These are phyloP conservation scores for Colletotrichum kahawae DNA, from an alignment of 2,329 filamentous ascomycete species.

Conservation along the genomic window DNA sequence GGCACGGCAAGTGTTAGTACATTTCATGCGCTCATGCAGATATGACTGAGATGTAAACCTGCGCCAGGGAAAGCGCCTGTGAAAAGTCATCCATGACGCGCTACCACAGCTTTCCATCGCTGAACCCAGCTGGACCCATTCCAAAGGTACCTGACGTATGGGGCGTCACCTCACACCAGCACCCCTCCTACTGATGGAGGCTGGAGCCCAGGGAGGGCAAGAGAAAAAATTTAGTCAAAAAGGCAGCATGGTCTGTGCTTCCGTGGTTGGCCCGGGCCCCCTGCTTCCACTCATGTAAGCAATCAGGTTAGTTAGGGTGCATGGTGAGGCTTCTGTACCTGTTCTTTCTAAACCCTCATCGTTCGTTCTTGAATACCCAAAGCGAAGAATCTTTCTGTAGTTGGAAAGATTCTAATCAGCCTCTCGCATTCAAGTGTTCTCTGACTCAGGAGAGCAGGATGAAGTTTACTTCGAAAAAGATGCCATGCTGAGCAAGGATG, in stretches of 20 bases:
- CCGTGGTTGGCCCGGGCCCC: background rate
- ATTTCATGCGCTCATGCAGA: conserved; percentile 23
- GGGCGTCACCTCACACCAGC: background rate
- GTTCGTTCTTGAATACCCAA: background rate
- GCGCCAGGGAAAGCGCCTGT: conserved; percentile 26
- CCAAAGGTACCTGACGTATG: conserved; percentile 5
- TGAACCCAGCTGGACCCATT: conserved; percentile 20
- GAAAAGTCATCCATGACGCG: conserved; percentile 45
- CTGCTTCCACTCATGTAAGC: background rate
- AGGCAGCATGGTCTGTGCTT: conserved; percentile 2
- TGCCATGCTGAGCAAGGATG: background rate
- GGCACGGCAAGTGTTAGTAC: conserved; percentile 6
- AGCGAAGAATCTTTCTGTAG: background rate
- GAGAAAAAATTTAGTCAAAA: conserved; percentile 7
- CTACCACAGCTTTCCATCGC: conserved; percentile 25
- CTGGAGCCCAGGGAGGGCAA: background rate
- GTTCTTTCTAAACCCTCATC: background rate
- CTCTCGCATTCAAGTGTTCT: background rate
- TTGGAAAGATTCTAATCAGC: background rate
- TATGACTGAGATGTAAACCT: conserved; percentile 15
- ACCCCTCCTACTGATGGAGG: background rate
- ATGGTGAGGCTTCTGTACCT: background rate
- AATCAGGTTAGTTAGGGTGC: background rate
- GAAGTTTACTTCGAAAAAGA: background rate
- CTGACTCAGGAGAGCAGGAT: background rate